Conservation (phyloP, 306 rosid species). For the Castanea crenata region DNA sequence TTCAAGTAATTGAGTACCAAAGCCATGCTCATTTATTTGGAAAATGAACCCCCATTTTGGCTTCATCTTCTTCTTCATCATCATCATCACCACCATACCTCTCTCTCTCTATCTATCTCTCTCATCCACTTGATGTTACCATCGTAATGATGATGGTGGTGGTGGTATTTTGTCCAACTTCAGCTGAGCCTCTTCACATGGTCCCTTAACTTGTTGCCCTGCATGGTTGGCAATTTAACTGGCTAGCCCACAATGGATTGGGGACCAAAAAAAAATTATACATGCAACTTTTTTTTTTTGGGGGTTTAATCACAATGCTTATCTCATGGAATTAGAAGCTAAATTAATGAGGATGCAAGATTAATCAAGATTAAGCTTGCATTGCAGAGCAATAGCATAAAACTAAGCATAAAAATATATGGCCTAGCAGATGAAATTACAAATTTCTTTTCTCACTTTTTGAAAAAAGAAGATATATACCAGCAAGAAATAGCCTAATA, state of each 20-base stretch:
- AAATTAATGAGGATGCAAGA: background rate
- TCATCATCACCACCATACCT: constrained; percentile 39
- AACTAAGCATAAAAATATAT: background rate
- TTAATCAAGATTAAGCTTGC: background rate
- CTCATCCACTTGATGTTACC: constrained; percentile 30
- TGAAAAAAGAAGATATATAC: background rate
- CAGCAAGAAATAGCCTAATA: background rate
- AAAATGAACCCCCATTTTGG: constrained; percentile 67
- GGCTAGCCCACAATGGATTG: constrained; percentile 25
- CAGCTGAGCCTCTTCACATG: constrained; percentile 46
- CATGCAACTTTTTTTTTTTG: background rate
- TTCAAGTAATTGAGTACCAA: constrained; percentile 72
- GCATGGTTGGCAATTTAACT: constrained; percentile 23
- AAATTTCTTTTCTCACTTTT: background rate
- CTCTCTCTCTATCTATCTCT: constrained; percentile 9
- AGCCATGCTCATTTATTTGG: constrained; percentile 67
- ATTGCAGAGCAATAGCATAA: background rate
- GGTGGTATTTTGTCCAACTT: constrained; percentile 51
- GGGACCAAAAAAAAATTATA: constrained; percentile 17
- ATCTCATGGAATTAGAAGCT: too few relatives aligned
- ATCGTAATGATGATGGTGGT: constrained; percentile 43
- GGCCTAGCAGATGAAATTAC: background rate
- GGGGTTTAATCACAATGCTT: background rate
- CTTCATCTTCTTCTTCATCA: constrained; percentile 50
- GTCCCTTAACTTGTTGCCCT: constrained; percentile 17